Evolutionary conservation across 208 protist species (phyloP).

Genomic region (Leishmania aethiopica): DNA sequence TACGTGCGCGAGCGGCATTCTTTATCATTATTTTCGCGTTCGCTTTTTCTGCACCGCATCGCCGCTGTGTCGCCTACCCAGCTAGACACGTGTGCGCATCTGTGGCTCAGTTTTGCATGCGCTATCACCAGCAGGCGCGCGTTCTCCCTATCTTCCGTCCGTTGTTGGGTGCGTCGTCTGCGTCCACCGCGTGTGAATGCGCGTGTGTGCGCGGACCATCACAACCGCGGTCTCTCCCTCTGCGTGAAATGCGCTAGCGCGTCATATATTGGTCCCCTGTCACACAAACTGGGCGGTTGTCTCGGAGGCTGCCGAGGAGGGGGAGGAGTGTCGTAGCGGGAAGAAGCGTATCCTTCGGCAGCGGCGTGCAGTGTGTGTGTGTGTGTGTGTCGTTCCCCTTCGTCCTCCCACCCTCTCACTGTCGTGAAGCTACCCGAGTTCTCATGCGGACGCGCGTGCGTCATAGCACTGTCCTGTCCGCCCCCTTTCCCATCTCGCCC

Average conservation of each 20-base stretch:
- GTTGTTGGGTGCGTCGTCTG: background rate
- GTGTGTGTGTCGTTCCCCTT: background rate
- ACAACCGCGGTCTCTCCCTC: too few species aligned
- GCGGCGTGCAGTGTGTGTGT: too few species aligned
- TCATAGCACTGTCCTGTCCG: background rate
- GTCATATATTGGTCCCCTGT: background rate
- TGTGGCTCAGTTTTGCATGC: background rate
- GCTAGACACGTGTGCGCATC: background rate
- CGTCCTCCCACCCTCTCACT: background rate
- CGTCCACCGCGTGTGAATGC: background rate
- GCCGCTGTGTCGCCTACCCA: background rate
- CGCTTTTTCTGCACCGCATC: background rate
- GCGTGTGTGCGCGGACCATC: background rate
- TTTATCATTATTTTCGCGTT: background rate
- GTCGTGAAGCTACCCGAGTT: background rate
- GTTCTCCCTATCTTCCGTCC: background rate
- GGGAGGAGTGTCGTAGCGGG: background rate
- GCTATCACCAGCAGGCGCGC: background rate
- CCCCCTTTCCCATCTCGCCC: background rate
- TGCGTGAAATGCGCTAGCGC: too few species aligned
- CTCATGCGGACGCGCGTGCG: background rate
- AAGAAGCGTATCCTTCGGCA: background rate
- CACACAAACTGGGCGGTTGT: background rate
- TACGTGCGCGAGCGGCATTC: background rate
- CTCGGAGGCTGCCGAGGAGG: background rate